Evolutionary conservation across 2,329 filamentous ascomycete species (phyloP).

Genomic region (Penicillium sp.): DNA sequence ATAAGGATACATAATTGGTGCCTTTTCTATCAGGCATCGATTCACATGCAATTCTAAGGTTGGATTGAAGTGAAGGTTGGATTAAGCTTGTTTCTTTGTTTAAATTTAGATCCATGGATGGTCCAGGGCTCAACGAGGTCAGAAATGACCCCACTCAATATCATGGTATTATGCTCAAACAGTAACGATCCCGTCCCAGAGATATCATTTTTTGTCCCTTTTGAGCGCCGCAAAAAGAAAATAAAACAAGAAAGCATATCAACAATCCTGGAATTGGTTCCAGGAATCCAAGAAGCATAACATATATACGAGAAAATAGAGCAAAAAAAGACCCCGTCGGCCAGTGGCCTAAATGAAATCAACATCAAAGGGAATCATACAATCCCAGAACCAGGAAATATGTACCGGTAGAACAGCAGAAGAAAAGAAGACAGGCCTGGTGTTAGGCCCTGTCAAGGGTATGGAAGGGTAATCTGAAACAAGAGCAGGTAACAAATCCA

Average conservation of each 20-base stretch:
- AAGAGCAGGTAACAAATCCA: conserved; percentile 5
- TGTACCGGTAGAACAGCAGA: conserved; percentile 14
- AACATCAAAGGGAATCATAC: conserved; percentile 21
- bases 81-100: conserved; percentile 6
- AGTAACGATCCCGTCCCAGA: conserved; percentile 20
- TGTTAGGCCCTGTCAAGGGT: conserved; percentile 12
- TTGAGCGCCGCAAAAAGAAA: conserved; percentile 23
- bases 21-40: not conserved
- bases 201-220: conserved; percentile 25
- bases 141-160: conserved; percentile 12
- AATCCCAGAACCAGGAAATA: conserved; percentile 20
- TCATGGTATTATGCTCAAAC: conserved; percentile 25
- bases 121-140: not conserved
- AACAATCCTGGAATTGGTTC: conserved; percentile 10
- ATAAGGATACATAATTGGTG: not conserved
- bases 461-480: conserved; percentile 16
- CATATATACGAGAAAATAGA: conserved; percentile 18
- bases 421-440: conserved; percentile 15
- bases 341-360: not conserved
- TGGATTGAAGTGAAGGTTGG: not conserved
- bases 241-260: conserved; percentile 15
- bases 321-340: not conserved
- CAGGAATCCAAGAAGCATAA: conserved; percentile 9
- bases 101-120: not conserved
- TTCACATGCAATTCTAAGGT: not conserved